Evolutionary conservation across 169 alveolate species (phyloP).

Genomic region (Plasmodium chabaudi): DNA sequence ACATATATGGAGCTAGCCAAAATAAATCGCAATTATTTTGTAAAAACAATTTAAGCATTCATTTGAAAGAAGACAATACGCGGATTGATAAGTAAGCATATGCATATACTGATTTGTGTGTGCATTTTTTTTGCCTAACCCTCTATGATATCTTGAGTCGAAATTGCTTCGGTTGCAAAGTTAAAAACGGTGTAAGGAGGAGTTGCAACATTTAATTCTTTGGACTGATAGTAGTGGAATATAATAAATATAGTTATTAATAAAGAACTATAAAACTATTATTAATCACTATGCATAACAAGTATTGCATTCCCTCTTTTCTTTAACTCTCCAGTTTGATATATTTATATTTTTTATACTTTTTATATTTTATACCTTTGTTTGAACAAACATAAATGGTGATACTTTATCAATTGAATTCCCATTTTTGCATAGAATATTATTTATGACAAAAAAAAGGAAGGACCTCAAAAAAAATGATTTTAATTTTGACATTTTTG

Average conservation of each 20-base stretch:
- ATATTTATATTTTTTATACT: background rate
- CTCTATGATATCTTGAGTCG: conserved; percentile 35
- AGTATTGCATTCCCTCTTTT: background rate
- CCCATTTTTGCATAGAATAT: background rate
- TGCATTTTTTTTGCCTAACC: conserved; percentile 26
- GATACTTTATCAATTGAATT: background rate
- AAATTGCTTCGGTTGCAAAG: conserved; percentile 44
- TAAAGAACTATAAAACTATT: background rate
- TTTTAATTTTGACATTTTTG: conserved; percentile 14
- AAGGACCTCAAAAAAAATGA: conserved; percentile 1
- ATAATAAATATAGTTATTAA: background rate
- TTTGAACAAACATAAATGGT: background rate
- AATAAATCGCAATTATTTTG: no score
- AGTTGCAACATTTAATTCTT: conserved; percentile 24
- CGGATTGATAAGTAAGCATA: no score
- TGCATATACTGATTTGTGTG: background rate
- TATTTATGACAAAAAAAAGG: background rate
- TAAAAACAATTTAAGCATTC: no score
- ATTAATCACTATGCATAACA: no score
- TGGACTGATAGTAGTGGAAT: conserved; percentile 1
- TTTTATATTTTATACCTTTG: conserved; percentile 3
- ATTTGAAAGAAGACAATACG: no score
- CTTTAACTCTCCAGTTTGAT: background rate
- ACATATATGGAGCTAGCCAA: no score
- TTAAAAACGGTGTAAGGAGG: conserved; percentile 72